Evolutionary conservation across 306 rosid genomes (phyloP).

Genomic region (Fagus sylvatica): DNA sequence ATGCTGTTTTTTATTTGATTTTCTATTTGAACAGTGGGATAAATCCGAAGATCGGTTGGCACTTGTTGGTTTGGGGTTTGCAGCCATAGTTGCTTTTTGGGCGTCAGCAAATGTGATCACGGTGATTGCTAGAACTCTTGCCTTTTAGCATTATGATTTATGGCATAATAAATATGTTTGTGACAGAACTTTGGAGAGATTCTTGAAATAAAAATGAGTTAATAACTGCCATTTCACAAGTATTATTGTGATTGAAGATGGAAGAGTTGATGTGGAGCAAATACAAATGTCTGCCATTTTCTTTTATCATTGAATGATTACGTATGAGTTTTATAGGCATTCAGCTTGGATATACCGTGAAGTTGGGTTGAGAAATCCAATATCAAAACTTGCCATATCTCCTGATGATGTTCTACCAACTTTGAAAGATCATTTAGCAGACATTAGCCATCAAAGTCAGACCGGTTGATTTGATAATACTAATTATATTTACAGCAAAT

Average conservation of each 20-base stretch:
- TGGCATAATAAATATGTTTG: background rate
- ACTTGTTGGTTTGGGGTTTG: slow-evolving; percentile 76
- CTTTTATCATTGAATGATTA: background rate
- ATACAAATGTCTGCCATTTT: background rate
- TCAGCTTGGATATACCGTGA: background rate
- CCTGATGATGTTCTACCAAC: background rate
- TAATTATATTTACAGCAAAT: background rate
- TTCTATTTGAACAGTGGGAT: slow-evolving; percentile 63
- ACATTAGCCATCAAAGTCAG: background rate
- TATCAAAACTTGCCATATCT: background rate
- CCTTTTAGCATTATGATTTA: background rate
- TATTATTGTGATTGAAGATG: background rate
- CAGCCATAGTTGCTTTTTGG: slow-evolving; percentile 71
- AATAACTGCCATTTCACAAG: background rate
- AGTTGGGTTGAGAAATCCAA: background rate
- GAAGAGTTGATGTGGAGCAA: background rate
- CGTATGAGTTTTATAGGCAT: background rate
- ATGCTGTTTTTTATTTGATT: slow-evolving; percentile 11
- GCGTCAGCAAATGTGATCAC: slow-evolving; percentile 59
- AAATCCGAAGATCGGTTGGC: slow-evolving; percentile 69
- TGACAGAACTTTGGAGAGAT: background rate
- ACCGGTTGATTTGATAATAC: background rate
- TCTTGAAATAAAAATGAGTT: background rate
- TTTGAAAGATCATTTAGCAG: background rate
- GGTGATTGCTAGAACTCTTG: slow-evolving; percentile 38